Evolutionary conservation across 805 yeast genomes (phyloP).

Genomic region (Suhomyces xylopsoci): DNA sequence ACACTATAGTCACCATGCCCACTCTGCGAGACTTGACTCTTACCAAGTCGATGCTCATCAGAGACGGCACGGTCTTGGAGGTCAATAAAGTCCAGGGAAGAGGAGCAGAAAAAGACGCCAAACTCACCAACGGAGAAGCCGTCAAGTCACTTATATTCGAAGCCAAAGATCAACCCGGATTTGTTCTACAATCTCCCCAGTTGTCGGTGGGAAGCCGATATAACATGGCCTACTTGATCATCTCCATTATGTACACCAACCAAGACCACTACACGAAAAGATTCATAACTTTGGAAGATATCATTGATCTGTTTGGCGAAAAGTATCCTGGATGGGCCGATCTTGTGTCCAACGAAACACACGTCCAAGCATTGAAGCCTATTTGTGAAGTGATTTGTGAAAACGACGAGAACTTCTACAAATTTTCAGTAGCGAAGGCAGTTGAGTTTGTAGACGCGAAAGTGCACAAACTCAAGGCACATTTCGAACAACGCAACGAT

Average conservation of each 20-base stretch:
- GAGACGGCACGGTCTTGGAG: conserved; percentile 30
- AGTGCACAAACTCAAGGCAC: conserved; percentile 28
- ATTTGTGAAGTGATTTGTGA: conserved; percentile 33
- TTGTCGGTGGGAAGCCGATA: conserved; percentile 40
- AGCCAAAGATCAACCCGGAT: conserved; percentile 20
- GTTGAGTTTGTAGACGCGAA: conserved; percentile 36
- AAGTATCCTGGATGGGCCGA: conserved; percentile 26
- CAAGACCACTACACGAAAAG: conserved; percentile 25
- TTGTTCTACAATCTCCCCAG: conserved; percentile 39
- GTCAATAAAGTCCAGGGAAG: conserved; percentile 36
- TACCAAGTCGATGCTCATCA: conserved; percentile 4
- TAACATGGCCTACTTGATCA: conserved; percentile 39
- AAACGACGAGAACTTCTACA: conserved; percentile 35
- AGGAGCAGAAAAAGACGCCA: conserved; percentile 17
- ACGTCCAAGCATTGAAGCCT: conserved; percentile 2
- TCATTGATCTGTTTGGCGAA: conserved; percentile 33
- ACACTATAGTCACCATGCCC: conserved; percentile 4
- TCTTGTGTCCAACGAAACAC: conserved; percentile 18
- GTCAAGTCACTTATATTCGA: conserved; percentile 42
- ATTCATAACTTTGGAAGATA: conserved; percentile 42
- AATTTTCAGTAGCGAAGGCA: conserved; percentile 40
- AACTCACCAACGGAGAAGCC: conserved; percentile 23
- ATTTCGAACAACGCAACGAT: conserved; percentile 19
- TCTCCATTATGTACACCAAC: conserved; percentile 29
- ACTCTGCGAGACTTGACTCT: neutral